phyloP scores from a whole-genome alignment of 2,329 filamentous ascomycete species.

The Chaetomium sp. region DNA sequence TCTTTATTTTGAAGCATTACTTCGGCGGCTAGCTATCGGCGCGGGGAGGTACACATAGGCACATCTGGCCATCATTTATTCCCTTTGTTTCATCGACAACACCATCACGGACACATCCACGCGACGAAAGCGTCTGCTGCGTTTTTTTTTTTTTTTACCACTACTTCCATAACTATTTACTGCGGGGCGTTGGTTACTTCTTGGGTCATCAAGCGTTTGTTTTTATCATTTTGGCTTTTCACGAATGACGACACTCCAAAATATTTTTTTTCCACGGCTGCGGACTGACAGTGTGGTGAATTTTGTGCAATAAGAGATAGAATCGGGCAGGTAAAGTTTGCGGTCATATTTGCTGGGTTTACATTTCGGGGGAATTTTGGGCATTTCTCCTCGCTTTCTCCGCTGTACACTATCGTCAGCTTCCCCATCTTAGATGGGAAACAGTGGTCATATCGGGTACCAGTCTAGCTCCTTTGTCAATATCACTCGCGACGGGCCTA shows the following conservation, averaged over 20 bases:
- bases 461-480: too few relatives aligned
- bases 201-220: conserved; percentile 8
- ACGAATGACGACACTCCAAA: conserved; percentile 9
- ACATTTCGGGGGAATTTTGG: not conserved
- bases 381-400: not conserved
- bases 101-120: conserved; percentile 11
- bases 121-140: not conserved
- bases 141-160: not conserved
- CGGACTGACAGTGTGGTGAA: not conserved
- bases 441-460: too few relatives aligned
- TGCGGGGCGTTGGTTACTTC: conserved; percentile 9
- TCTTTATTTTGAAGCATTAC: not conserved
- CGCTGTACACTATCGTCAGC: too few relatives aligned
- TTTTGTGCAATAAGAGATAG: conserved; percentile 4
- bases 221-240: not conserved
- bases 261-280: not conserved
- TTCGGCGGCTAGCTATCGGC: not conserved
- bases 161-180: too few relatives aligned
- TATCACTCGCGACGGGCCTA: too few relatives aligned
- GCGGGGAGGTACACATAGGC: not conserved
- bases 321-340: not conserved
- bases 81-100: conserved; percentile 8
- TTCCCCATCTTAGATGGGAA: too few relatives aligned
- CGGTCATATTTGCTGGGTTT: not conserved
- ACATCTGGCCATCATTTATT: not conserved